phyloP scores from a whole-genome alignment of 2,329 filamentous ascomycete species.

The Trematosphaeria pertusa region DNA sequence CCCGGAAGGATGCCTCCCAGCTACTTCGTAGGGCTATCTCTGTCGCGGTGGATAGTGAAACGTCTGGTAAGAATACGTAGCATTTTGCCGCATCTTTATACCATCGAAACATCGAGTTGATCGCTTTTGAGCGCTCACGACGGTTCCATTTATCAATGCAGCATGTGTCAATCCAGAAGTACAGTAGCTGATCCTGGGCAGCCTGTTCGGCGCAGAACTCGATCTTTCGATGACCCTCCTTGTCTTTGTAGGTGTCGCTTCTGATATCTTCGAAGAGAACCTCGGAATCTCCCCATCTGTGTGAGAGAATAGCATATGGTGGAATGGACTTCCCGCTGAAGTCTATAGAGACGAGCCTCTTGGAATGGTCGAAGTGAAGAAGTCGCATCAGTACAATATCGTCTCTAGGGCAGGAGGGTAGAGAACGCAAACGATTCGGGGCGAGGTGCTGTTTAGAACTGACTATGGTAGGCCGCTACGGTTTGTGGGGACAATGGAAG shows the following conservation, averaged over 20 bases:
- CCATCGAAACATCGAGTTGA: conserved; percentile 19
- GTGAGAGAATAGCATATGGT: conserved; percentile 39
- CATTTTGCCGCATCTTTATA: conserved; percentile 24
- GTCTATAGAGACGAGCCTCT: conserved; percentile 1
- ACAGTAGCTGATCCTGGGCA: conserved; percentile 18
- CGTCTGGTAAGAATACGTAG: conserved; percentile 28
- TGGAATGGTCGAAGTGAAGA: neutral
- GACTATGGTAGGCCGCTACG: neutral
- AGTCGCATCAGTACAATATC: conserved; percentile 2
- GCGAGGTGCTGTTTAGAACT: neutral
- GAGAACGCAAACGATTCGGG: neutral
- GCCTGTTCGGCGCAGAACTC: conserved; percentile 19
- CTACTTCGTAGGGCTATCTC: conserved; percentile 1
- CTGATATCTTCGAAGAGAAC: conserved; percentile 28
- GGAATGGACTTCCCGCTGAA: conserved; percentile 12
- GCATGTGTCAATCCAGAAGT: conserved; percentile 32
- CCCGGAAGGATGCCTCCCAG: conserved; percentile 21
- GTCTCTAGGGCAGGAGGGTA: neutral
- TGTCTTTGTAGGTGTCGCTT: conserved; percentile 7
- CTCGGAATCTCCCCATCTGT: conserved; percentile 36
- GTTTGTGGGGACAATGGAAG: neutral
- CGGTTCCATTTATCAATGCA: conserved; percentile 28
- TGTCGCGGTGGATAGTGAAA: conserved; percentile 12
- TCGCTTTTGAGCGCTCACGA: conserved; percentile 16
- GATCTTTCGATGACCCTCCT: conserved; percentile 15